Conservation (phyloP, 257 asterid species). For the Nicotiana otophora region DNA sequence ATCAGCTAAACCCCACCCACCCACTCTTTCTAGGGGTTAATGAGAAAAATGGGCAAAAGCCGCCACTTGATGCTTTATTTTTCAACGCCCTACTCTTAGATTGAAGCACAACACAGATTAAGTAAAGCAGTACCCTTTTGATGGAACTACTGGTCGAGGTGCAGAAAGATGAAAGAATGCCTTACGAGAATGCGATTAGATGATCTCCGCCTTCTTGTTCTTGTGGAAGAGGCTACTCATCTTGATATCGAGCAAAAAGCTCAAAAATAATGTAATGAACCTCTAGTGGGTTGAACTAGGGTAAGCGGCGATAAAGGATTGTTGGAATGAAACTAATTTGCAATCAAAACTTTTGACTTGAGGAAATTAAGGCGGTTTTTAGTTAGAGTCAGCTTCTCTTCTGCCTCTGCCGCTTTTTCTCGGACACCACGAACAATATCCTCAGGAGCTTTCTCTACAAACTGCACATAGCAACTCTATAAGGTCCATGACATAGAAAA, state of each 20-base stretch:
- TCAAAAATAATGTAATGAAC: not conserved
- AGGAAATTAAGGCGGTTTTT: conserved; percentile 66
- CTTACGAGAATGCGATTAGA: not conserved
- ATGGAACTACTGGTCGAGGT: not conserved
- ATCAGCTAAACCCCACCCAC: not conserved
- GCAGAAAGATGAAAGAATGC: not conserved
- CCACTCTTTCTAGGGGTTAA: not conserved
- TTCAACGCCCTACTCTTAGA: not conserved
- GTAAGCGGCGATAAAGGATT: not conserved
- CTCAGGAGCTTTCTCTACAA: conserved; percentile 88
- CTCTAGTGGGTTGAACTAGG: not conserved
- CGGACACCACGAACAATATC: conserved; percentile 71
- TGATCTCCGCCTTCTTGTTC: not conserved
- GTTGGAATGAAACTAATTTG: conserved; percentile 29
- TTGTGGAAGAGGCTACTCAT: not conserved
- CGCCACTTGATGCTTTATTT: not conserved
- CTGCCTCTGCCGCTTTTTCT: conserved; percentile 81
- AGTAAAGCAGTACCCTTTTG: not conserved
- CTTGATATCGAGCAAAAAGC: not conserved
- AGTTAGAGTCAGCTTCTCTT: conserved; percentile 74
- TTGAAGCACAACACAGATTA: not conserved
- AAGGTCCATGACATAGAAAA: not conserved
- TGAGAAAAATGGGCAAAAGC: not conserved
- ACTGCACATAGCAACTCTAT: conserved; percentile 36
- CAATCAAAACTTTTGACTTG: conserved; percentile 51